A percentile compares a stretch with the other conserved stretches of the same genome.
These are phyloP conservation scores for Pulveroboletus sp. DNA, from an alignment of 768 basidiomycete genomes.

Conservation along the genomic window DNA sequence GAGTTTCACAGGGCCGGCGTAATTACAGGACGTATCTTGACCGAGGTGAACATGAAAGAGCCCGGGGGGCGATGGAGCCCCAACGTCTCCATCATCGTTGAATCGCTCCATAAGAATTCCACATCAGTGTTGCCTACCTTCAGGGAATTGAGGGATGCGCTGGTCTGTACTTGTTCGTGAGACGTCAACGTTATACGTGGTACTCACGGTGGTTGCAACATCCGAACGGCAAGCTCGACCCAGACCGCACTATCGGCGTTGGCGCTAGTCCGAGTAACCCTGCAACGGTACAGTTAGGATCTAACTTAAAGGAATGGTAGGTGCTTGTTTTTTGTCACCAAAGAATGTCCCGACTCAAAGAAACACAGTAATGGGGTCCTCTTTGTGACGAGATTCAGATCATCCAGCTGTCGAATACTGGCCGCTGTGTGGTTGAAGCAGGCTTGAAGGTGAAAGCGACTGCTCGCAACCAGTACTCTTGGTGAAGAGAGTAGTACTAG, in stretches of 20 bases:
- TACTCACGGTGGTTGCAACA: constrained; percentile 15
- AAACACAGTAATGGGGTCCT: neutral
- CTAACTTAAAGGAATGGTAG: constrained; percentile 14
- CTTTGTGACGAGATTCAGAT: constrained; percentile 7
- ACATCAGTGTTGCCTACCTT: constrained; percentile 12
- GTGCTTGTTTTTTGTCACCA: neutral
- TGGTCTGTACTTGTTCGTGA: constrained; percentile 4
- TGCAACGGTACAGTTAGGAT: constrained; percentile 36
- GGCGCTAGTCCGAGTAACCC: constrained; percentile 36
- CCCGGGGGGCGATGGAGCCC: constrained; percentile 13
- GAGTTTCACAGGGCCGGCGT: constrained; percentile 6
- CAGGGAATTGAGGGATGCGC: constrained; percentile 13
- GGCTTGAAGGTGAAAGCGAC: constrained; percentile 6
- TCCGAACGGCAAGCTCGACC: constrained; percentile 15
- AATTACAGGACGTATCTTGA: constrained; percentile 10
- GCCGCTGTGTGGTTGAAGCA: too few species aligned
- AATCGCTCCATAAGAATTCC: neutral
- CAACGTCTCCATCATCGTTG: neutral
- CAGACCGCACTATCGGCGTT: constrained; percentile 33
- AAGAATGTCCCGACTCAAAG: neutral
- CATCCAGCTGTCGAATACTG: neutral
- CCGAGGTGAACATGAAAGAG: constrained; percentile 4
- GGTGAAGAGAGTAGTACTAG: neutral
- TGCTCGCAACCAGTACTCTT: constrained; percentile 1
- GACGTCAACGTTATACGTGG: neutral